Conservation (phyloP, 2,329 filamentous ascomycete genomes). For the Cordyceps javanica region DNA sequence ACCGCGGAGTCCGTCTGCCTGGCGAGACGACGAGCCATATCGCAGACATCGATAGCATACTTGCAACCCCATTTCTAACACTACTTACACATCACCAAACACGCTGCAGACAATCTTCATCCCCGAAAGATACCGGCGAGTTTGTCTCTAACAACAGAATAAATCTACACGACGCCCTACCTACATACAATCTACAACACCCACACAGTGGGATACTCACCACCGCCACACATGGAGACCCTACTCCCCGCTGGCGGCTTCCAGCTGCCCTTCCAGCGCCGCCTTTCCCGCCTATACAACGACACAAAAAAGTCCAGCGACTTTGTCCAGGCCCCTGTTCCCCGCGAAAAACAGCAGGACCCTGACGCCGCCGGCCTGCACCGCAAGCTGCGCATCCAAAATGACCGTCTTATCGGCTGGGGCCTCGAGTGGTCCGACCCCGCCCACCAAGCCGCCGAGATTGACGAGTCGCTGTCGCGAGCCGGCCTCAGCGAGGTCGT, state of each 20-base stretch:
- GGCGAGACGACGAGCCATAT: background rate
- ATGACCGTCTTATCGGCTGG: constrained; percentile 73
- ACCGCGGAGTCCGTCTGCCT: background rate
- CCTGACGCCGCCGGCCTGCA: constrained; percentile 67
- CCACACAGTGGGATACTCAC: background rate
- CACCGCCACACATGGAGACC: constrained; percentile 39
- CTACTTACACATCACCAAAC: background rate
- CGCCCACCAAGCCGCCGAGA: constrained; percentile 57
- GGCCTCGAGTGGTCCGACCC: constrained; percentile 76
- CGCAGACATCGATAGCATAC: background rate
- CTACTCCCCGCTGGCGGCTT: constrained; percentile 46
- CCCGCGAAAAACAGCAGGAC: constrained; percentile 47
- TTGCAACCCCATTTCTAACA: background rate
- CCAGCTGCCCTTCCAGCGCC: constrained; percentile 52
- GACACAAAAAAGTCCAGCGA: constrained; percentile 75
- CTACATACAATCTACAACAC: background rate
- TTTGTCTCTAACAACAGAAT: too few relatives aligned
- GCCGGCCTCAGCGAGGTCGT: constrained; percentile 72
- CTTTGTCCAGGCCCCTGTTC: constrained; percentile 60
- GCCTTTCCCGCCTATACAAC: constrained; percentile 68
- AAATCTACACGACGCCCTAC: background rate
- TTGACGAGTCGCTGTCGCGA: constrained; percentile 64
- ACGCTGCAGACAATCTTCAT: too few relatives aligned
- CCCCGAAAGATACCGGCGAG: too few relatives aligned
- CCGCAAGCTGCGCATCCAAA: constrained; percentile 72